A percentile compares a stretch with the other conserved stretches of the same genome.
Evolutionary conservation across 2,329 filamentous ascomycete genomes (phyloP).

Genomic region (Salinomyces thailandicus): DNA sequence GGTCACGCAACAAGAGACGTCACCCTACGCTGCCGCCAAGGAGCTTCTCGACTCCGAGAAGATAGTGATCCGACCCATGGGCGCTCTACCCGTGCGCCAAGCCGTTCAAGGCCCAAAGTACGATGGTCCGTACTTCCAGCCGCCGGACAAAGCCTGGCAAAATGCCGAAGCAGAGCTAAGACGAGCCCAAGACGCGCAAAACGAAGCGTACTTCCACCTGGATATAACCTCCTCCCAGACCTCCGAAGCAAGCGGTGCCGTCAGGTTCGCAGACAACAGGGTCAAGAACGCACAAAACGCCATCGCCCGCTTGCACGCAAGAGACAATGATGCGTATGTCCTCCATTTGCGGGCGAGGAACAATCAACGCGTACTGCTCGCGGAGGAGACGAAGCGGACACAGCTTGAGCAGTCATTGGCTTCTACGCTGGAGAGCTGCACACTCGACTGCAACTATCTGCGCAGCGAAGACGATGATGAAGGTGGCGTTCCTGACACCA

Average conservation of each 20-base stretch:
- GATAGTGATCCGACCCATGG: constrained; percentile 29
- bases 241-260: background rate
- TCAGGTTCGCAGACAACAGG: constrained; percentile 2
- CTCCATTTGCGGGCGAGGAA: constrained; percentile 18
- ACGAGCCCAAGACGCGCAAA: constrained; percentile 11
- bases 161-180: constrained; percentile 19
- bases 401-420: background rate
- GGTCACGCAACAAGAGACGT: constrained; percentile 1
- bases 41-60: constrained; percentile 24
- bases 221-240: background rate
- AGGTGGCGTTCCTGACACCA: constrained; percentile 28
- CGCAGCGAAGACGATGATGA: constrained; percentile 26
- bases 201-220: constrained; percentile 1
- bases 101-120: constrained; percentile 37
- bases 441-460: constrained; percentile 21
- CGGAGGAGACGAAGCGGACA: constrained; percentile 18
- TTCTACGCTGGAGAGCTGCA: constrained; percentile 14
- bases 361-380: constrained; percentile 25
- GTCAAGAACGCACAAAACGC: constrained; percentile 6
- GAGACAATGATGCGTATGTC: constrained; percentile 1
- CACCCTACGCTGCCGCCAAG: constrained; percentile 11
- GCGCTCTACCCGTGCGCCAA: constrained; percentile 34
- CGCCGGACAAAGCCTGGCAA: constrained; percentile 12
- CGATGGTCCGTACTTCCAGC: constrained; percentile 26
- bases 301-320: constrained; percentile 3